Evolutionary conservation across 1,139 yeast genomes (phyloP).

Genomic region (Debaryomyces sp.): DNA sequence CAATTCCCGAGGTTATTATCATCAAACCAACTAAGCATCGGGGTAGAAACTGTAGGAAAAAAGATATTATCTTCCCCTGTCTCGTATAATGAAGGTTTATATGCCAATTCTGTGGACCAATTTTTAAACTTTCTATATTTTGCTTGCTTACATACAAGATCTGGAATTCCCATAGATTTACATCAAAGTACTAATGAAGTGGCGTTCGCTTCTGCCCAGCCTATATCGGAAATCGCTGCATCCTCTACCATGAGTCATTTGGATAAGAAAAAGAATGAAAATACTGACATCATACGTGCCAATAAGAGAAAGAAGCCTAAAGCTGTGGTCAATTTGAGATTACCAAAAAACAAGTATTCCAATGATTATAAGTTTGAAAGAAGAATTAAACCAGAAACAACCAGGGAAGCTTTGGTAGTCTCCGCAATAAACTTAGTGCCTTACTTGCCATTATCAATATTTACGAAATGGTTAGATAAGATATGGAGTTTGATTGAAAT

Average conservation of each 20-base stretch:
- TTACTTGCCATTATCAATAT: slow-evolving; percentile 47
- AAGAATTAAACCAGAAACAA: slow-evolving; percentile 40
- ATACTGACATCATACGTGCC: slow-evolving; percentile 29
- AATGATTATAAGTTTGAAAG: slow-evolving; percentile 24
- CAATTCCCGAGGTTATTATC: slow-evolving; percentile 65
- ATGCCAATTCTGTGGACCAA: slow-evolving; percentile 30
- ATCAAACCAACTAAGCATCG: slow-evolving; percentile 58
- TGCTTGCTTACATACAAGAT: slow-evolving; percentile 34
- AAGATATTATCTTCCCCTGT: slow-evolving; percentile 50
- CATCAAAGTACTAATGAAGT: slow-evolving; percentile 18
- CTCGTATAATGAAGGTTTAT: slow-evolving; percentile 16
- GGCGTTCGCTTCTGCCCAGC: slow-evolving; percentile 41
- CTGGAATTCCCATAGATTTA: slow-evolving; percentile 29
- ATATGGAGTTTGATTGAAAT: slow-evolving; percentile 43
- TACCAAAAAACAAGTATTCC: slow-evolving; percentile 20
- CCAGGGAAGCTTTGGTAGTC: slow-evolving; percentile 54
- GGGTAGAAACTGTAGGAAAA: slow-evolving; percentile 59
- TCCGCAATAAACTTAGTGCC: slow-evolving; percentile 58
- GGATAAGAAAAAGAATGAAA: slow-evolving; percentile 22
- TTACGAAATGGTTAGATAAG: slow-evolving; percentile 51
- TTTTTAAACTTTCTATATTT: slow-evolving; percentile 45
- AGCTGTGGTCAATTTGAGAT: slow-evolving; percentile 24
- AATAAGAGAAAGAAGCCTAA: slow-evolving; percentile 40
- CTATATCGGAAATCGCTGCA: slow-evolving; percentile 40
- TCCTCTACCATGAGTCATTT: slow-evolving; percentile 37